phyloP scores from a whole-genome alignment of 2,329 filamentous ascomycete species.

The Curvularia sp. region DNA sequence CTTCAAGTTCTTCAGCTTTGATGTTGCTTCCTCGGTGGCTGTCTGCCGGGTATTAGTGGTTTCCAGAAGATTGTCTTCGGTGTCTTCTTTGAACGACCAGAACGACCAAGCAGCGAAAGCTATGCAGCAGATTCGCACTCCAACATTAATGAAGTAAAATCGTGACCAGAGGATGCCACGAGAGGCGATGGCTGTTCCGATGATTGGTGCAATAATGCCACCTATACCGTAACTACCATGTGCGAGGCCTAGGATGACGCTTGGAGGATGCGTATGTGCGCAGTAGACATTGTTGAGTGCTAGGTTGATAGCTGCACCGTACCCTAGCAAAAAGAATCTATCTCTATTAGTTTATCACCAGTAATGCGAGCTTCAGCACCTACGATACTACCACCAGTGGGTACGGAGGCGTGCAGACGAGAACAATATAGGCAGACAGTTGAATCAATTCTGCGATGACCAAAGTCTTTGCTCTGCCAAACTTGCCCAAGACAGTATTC shows the following conservation, averaged over 20 bases:
- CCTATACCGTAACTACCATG: constrained; percentile 68
- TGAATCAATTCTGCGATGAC: constrained; percentile 66
- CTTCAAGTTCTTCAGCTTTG: constrained; percentile 59
- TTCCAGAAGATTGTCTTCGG: constrained; percentile 55
- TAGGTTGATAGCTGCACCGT: constrained; percentile 60
- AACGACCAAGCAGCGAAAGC: constrained; percentile 71
- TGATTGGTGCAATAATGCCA: constrained; percentile 69
- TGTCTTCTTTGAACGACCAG: constrained; percentile 71
- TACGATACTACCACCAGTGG: constrained; percentile 65
- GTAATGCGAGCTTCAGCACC: constrained; percentile 15
- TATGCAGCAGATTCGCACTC: constrained; percentile 65
- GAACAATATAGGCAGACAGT: constrained; percentile 67
- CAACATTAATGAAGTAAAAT: constrained; percentile 74
- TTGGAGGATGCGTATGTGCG: constrained; percentile 61
- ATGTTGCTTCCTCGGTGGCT: constrained; percentile 48
- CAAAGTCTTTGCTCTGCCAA: constrained; percentile 72
- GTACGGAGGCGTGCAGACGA: constrained; percentile 74
- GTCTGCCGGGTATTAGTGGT: constrained; percentile 53
- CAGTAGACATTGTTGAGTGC: constrained; percentile 65
- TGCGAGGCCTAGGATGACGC: constrained; percentile 64
- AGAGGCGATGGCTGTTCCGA: constrained; percentile 76
- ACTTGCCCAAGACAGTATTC: constrained; percentile 66
- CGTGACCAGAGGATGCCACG: constrained; percentile 68
- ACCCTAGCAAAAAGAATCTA: constrained; percentile 72
- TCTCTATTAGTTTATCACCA: constrained; percentile 15